These are phyloP conservation scores for Colletotrichum costaricense DNA, from an alignment of 2,329 filamentous ascomycete species.

Conservation along the genomic window DNA sequence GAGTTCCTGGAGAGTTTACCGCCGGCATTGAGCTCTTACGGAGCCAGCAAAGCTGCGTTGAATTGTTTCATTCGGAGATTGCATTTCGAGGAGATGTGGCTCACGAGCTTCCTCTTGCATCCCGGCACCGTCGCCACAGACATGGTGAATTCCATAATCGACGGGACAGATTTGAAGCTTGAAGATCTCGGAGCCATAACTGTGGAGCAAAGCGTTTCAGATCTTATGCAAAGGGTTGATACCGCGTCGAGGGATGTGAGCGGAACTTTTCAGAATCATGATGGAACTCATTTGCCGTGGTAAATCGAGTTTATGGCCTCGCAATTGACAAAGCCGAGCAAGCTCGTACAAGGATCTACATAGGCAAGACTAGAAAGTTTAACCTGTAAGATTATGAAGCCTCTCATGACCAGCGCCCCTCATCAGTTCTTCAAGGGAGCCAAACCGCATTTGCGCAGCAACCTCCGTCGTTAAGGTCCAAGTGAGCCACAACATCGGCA, in stretches of 20 bases:
- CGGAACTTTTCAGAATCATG: not conserved
- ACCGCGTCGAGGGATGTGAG: not conserved
- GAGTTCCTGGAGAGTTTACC: not conserved
- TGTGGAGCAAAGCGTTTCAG: slow-evolving; percentile 32
- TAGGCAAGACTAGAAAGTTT: no score
- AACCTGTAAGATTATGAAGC: not conserved
- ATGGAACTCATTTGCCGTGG: slow-evolving; percentile 3
- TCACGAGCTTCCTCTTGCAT: slow-evolving; percentile 34
- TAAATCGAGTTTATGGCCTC: not conserved
- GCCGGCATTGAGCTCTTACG: slow-evolving; percentile 31
- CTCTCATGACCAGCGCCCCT: not conserved
- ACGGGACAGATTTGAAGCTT: not conserved
- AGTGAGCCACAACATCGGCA: slow-evolving; percentile 4
- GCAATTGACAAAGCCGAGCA: no score
- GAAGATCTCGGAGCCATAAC: slow-evolving; percentile 23
- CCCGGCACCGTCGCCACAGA: not conserved
- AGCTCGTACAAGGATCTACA: not conserved
- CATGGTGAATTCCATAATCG: not conserved
- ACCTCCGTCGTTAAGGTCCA: not conserved
- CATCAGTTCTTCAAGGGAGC: not conserved
- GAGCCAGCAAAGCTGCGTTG: slow-evolving; percentile 35
- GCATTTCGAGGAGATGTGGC: slow-evolving; percentile 40
- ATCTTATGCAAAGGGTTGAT: not conserved
- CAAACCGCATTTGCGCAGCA: slow-evolving; percentile 12
- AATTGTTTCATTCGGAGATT: slow-evolving; percentile 35